Conservation (phyloP, 495 filamentous ascomycete species). For the Xylaria telfairii region DNA sequence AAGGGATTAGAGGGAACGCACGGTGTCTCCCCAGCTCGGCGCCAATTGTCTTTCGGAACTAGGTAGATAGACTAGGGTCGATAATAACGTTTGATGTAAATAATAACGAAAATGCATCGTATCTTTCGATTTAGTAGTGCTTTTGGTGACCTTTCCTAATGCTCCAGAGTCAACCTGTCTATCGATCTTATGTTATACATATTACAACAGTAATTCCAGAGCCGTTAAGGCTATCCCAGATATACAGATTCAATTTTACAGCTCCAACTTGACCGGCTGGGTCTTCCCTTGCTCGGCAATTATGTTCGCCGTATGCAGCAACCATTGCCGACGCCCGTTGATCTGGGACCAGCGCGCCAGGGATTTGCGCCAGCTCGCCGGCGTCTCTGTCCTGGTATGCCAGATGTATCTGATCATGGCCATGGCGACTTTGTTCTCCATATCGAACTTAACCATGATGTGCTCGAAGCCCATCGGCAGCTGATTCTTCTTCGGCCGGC, state of each 20-base stretch:
- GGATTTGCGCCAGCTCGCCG: slow-evolving; percentile 19
- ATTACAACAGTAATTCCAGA: background rate
- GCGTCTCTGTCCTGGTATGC: slow-evolving; percentile 22
- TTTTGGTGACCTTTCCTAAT: background rate
- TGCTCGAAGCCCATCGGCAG: slow-evolving; percentile 25
- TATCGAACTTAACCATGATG: slow-evolving; percentile 23
- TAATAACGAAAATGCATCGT: slow-evolving; percentile 1
- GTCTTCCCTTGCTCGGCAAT: slow-evolving; percentile 50
- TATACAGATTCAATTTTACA: background rate
- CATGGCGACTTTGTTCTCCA: slow-evolving; percentile 17
- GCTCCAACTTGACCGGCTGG: slow-evolving; percentile 34
- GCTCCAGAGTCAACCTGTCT: slow-evolving; percentile 6
- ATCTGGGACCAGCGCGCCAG: slow-evolving; percentile 25
- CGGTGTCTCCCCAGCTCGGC: background rate
- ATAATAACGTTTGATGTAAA: background rate
- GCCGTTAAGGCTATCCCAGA: no score
- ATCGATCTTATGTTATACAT: slow-evolving; percentile 9
- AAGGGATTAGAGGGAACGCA: background rate
- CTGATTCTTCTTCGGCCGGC: slow-evolving; percentile 23
- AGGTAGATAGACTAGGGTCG: background rate
- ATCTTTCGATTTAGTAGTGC: background rate
- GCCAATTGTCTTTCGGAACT: background rate
- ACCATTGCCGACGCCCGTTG: slow-evolving; percentile 24
- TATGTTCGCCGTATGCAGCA: slow-evolving; percentile 15
- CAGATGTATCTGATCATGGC: slow-evolving; percentile 26